These are phyloP conservation scores for Starmera amethionina DNA, from an alignment of 805 yeast species.

Conservation along the genomic window DNA sequence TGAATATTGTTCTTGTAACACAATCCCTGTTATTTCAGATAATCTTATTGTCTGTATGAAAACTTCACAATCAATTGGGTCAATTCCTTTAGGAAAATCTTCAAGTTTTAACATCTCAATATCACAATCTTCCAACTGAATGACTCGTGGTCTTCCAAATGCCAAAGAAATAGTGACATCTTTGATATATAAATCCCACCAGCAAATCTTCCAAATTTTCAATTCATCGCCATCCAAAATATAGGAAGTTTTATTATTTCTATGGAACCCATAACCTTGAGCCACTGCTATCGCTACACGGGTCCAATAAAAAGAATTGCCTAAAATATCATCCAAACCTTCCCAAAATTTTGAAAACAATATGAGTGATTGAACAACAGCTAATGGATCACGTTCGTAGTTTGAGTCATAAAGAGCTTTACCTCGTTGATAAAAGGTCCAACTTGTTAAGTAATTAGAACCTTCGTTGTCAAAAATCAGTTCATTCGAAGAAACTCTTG, in stretches of 20 bases:
- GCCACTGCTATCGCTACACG: slow-evolving; percentile 62
- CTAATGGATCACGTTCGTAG: slow-evolving; percentile 55
- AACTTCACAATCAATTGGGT: slow-evolving; percentile 41
- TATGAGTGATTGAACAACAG: slow-evolving; percentile 50
- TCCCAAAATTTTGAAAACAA: slow-evolving; percentile 66
- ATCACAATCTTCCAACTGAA: slow-evolving; percentile 66
- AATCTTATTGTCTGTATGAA: slow-evolving; percentile 57
- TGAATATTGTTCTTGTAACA: slow-evolving; percentile 58
- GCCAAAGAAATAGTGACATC: slow-evolving; percentile 65
- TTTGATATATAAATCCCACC: slow-evolving; percentile 71
- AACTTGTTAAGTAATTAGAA: slow-evolving; percentile 39
- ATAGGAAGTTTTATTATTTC: slow-evolving; percentile 31
- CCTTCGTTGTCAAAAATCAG: slow-evolving; percentile 35
- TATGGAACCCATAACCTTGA: slow-evolving; percentile 69
- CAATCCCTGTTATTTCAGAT: slow-evolving; percentile 62
- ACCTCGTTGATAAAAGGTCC: slow-evolving; percentile 61
- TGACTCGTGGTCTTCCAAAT: slow-evolving; percentile 61
- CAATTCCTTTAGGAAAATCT: slow-evolving; percentile 50
- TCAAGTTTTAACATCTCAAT: slow-evolving; percentile 61
- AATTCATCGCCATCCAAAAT: slow-evolving; percentile 29
- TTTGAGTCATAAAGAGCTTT: slow-evolving; percentile 65
- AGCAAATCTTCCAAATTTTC: slow-evolving; percentile 52
- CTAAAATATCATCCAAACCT: slow-evolving; percentile 58
- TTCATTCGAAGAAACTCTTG: slow-evolving; percentile 49
- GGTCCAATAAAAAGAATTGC: slow-evolving; percentile 61